These are phyloP conservation scores for Clonostachys solani DNA, from an alignment of 2,329 filamentous ascomycete species.

Conservation along the genomic window DNA sequence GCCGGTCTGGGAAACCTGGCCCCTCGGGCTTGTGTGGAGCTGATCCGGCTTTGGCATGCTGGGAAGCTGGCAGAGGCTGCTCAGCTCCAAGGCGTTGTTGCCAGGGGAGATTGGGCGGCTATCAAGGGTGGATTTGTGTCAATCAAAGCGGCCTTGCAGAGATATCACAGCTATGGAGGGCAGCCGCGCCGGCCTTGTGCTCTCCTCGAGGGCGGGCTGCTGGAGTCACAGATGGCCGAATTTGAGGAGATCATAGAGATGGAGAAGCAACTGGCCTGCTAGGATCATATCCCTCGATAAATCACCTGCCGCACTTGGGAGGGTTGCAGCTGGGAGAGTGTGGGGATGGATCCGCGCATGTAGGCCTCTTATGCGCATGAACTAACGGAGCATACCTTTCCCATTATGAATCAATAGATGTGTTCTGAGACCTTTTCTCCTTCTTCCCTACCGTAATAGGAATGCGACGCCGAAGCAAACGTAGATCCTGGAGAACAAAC, in stretches of 20 bases:
- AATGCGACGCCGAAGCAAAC: too few relatives aligned
- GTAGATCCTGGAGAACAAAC: too few relatives aligned
- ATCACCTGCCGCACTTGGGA: neutral
- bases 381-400: too few relatives aligned
- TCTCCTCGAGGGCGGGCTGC: constrained; percentile 15
- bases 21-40: constrained; percentile 58
- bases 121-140: constrained; percentile 67
- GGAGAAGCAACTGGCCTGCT: constrained; percentile 9
- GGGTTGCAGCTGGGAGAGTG: too few relatives aligned
- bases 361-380: too few relatives aligned
- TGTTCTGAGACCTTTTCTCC: too few relatives aligned
- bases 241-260: constrained; percentile 19
- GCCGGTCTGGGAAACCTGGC: constrained; percentile 68
- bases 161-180: constrained; percentile 62
- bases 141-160: constrained; percentile 61
- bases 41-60: constrained; percentile 55
- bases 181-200: constrained; percentile 48
- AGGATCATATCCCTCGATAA: neutral
- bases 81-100: constrained; percentile 59
- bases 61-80: constrained; percentile 56
- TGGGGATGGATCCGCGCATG: too few relatives aligned
- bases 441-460: too few relatives aligned
- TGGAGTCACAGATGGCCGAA: constrained; percentile 15
- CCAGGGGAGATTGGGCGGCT: constrained; percentile 64
- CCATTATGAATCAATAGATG: too few relatives aligned